Conservation (phyloP, 2,329 filamentous ascomycete genomes). For the Colletotrichum agaves region DNA sequence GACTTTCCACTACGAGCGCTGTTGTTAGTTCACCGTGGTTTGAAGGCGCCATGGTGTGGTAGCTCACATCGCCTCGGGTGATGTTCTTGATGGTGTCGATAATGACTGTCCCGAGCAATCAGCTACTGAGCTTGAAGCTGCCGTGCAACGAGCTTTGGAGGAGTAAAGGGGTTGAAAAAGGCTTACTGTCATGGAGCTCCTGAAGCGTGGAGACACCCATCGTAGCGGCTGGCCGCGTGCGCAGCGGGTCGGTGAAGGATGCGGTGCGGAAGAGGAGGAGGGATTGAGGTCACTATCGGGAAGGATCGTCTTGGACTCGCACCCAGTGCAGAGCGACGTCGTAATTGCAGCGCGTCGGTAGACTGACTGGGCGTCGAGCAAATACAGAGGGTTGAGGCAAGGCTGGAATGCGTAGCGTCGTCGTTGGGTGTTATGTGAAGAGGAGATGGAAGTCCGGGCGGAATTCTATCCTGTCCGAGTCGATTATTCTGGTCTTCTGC, state of each 20-base stretch:
- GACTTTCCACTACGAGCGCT: constrained; percentile 84
- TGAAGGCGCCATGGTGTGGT: background rate
- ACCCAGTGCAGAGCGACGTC: constrained; percentile 12
- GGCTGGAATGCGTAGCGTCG: constrained; percentile 24
- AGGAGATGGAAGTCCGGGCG: constrained; percentile 12
- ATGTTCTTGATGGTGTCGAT: constrained; percentile 80
- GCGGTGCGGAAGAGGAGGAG: background rate
- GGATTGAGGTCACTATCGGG: constrained; percentile 7
- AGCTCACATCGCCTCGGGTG: constrained; percentile 81
- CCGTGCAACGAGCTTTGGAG: background rate
- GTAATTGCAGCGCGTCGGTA: constrained; percentile 10
- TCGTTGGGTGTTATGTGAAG: constrained; percentile 4
- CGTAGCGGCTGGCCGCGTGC: constrained; percentile 49
- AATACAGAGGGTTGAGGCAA: background rate
- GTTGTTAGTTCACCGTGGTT: constrained; percentile 20
- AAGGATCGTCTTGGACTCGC: background rate
- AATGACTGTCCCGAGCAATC: constrained; percentile 64
- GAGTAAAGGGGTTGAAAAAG: background rate
- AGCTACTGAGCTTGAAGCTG: constrained; percentile 11
- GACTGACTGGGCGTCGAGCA: background rate
- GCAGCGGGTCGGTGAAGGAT: constrained; percentile 14
- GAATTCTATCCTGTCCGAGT: background rate
- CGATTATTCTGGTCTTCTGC: background rate
- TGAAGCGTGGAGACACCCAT: constrained; percentile 86
- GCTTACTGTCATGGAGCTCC: constrained; percentile 66